Percentiles rank a stretch among this genome's conserved stretches.
phyloP scores from a whole-genome alignment of 1,139 yeast species.

The Taphrina betulina region DNA sequence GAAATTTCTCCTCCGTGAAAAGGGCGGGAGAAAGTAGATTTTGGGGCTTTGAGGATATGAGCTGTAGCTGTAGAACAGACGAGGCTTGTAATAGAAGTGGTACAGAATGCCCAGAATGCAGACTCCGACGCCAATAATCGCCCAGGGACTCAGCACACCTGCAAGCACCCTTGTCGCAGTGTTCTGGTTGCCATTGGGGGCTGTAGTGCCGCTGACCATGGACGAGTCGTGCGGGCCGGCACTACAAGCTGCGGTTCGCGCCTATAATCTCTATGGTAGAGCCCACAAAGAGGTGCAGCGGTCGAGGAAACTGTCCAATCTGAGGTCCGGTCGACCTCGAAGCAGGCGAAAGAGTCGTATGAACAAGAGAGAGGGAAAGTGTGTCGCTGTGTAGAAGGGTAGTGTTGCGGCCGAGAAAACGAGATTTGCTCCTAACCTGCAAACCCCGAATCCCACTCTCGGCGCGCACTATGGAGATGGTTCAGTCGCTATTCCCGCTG shows the following conservation, averaged over 20 bases:
- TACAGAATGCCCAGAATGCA: background rate
- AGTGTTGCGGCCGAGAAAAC: no score
- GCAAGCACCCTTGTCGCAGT: slow-evolving; percentile 7
- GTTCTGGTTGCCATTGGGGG: background rate
- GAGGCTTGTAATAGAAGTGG: slow-evolving; percentile 24
- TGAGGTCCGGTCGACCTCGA: background rate
- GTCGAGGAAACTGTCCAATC: no score
- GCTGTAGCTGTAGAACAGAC: slow-evolving; percentile 28
- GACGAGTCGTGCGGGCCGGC: no score
- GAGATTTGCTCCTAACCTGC: no score
- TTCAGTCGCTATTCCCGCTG: no score
- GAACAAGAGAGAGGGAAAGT: no score
- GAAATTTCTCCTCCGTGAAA: slow-evolving; percentile 23
- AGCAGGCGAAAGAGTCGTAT: background rate
- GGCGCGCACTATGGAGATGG: no score
- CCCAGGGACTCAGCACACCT: slow-evolving; percentile 23
- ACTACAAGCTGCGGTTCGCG: no score
- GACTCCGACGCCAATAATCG: slow-evolving; percentile 4
- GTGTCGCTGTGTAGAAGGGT: no score
- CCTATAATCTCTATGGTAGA: no score
- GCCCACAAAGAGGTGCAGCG: no score
- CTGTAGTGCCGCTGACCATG: background rate
- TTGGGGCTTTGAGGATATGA: slow-evolving; percentile 25
- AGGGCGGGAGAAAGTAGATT: slow-evolving; percentile 25
- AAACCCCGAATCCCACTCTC: no score